These are phyloP conservation scores for Gloeopeniophorella convolvens DNA, from an alignment of 768 basidiomycete genomes.

Conservation along the genomic window DNA sequence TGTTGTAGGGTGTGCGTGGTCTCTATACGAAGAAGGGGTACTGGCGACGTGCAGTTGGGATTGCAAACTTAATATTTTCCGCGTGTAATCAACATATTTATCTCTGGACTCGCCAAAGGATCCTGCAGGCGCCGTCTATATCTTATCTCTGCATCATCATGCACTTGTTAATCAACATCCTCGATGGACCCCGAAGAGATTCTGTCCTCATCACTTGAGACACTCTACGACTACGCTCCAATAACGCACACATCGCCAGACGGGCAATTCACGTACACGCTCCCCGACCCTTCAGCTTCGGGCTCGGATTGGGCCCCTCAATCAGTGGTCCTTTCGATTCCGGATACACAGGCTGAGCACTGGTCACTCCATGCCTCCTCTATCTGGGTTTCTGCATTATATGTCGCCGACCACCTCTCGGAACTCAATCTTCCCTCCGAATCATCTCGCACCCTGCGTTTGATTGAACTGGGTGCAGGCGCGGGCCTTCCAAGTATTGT, in stretches of 20 bases:
- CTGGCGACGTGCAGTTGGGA: slow-evolving; percentile 94
- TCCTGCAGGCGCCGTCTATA: too few relatives aligned
- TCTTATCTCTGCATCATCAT: too few relatives aligned
- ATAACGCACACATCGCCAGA: slow-evolving; percentile 55
- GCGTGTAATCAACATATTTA: slow-evolving; percentile 33
- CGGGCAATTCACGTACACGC: slow-evolving; percentile 45
- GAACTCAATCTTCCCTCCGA: slow-evolving; percentile 33
- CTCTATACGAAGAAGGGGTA: slow-evolving; percentile 82
- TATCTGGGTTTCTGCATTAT: slow-evolving; percentile 65
- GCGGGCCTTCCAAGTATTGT: slow-evolving; percentile 70
- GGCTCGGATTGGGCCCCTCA: background rate
- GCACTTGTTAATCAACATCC: too few relatives aligned
- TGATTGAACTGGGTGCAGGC: slow-evolving; percentile 73
- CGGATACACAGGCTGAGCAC: slow-evolving; percentile 60
- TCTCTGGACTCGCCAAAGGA: too few relatives aligned
- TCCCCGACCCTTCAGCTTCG: slow-evolving; percentile 1
- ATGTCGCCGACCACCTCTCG: slow-evolving; percentile 57
- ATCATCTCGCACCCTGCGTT: slow-evolving; percentile 17
- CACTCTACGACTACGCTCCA: slow-evolving; percentile 55
- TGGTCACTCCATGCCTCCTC: slow-evolving; percentile 76
- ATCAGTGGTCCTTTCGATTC: slow-evolving; percentile 44
- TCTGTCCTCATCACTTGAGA: slow-evolving; percentile 55
- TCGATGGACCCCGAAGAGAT: slow-evolving; percentile 52
- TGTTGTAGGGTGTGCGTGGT: slow-evolving; percentile 88
- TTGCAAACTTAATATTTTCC: slow-evolving; percentile 72